phyloP scores from a whole-genome alignment of 805 yeast genomes.

The Saccharomycopsis sp. region DNA sequence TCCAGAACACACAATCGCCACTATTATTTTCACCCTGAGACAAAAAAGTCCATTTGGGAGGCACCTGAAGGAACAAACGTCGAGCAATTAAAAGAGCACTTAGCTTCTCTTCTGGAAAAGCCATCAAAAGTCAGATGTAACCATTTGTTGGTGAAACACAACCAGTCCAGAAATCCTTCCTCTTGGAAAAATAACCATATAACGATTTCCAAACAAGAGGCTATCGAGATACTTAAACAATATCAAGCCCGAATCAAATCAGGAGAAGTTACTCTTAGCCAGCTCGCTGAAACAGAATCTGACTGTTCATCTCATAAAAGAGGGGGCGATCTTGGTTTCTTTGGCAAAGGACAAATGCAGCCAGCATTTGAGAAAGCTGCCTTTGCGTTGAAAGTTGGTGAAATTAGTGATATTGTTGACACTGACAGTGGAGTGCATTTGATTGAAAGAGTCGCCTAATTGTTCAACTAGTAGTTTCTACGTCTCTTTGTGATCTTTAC shows the following conservation, averaged over 20 bases:
- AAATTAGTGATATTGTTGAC: constrained; percentile 76
- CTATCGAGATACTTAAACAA: constrained; percentile 46
- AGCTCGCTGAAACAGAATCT: constrained; percentile 74
- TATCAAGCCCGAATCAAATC: constrained; percentile 51
- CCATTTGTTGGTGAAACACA: constrained; percentile 80
- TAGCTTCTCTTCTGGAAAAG: constrained; percentile 32
- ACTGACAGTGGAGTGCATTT: constrained; percentile 88
- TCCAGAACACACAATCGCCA: constrained; percentile 80
- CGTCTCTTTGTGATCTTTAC: neutral
- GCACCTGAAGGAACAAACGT: constrained; percentile 81
- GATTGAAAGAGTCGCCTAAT: constrained; percentile 73
- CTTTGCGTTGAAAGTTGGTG: constrained; percentile 74
- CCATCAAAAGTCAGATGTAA: constrained; percentile 59
- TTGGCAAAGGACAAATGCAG: constrained; percentile 91
- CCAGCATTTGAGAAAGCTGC: constrained; percentile 89
- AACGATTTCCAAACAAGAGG: constrained; percentile 72
- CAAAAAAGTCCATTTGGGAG: constrained; percentile 80
- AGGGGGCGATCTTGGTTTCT: constrained; percentile 89
- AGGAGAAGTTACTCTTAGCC: constrained; percentile 61
- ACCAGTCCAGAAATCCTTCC: constrained; percentile 79
- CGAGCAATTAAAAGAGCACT: constrained; percentile 48
- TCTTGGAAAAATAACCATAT: constrained; percentile 82
- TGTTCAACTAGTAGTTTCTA: neutral
- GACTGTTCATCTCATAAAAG: constrained; percentile 83
- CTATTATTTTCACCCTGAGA: constrained; percentile 66